Evolutionary conservation across 768 basidiomycete species (phyloP).

Genomic region (Pleurotus giganteus): DNA sequence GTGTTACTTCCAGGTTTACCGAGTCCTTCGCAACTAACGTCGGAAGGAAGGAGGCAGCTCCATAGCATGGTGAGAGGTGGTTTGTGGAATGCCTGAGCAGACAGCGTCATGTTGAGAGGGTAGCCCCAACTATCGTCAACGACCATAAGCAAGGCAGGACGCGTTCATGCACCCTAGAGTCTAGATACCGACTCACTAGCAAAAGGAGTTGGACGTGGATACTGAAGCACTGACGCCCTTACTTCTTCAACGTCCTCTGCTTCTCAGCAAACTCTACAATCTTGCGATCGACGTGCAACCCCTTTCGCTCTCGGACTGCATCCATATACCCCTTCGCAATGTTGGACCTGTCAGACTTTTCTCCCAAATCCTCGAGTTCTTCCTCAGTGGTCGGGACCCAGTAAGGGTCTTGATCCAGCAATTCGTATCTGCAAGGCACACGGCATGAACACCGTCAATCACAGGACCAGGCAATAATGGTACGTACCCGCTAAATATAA

Average conservation of each 20-base stretch:
- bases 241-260: conserved; percentile 83
- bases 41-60: too few relatives aligned
- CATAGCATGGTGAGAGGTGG: too few relatives aligned
- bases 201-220: too few relatives aligned
- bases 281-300: conserved; percentile 93
- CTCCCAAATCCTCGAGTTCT: conserved; percentile 94
- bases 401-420: conserved; percentile 92
- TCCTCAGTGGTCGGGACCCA: conserved; percentile 98
- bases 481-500: conserved; percentile 92
- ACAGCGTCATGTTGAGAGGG: too few relatives aligned
- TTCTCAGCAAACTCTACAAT: conserved; percentile 97
- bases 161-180: too few relatives aligned
- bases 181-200: too few relatives aligned
- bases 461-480: background rate
- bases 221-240: conserved; percentile 17
- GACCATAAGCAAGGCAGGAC: too few relatives aligned
- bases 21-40: too few relatives aligned
- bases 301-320: conserved; percentile 85
- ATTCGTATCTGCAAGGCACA: conserved; percentile 75
- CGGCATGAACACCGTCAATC: conserved; percentile 15
- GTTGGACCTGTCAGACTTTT: conserved; percentile 91
- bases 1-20: background rate
- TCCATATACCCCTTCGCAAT: conserved; percentile 95
- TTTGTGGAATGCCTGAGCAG: too few relatives aligned
- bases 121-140: too few relatives aligned